Percentiles rank a stretch among this genome's conserved stretches.
phyloP scores from a whole-genome alignment of 1,139 yeast species.

The Candida sp. region DNA sequence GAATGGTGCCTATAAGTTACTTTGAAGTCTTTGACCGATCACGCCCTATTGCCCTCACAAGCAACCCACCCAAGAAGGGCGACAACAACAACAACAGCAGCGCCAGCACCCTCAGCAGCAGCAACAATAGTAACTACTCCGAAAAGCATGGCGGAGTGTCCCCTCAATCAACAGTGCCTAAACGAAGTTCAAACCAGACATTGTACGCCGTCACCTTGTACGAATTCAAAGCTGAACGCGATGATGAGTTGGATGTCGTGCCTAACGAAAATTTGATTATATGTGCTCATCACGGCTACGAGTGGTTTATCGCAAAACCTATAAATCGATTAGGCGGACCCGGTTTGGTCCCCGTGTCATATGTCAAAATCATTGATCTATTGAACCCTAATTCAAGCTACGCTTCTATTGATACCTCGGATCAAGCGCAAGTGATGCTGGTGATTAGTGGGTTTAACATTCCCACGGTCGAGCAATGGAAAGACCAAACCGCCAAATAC shows the following conservation, averaged over 20 bases:
- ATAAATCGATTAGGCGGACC: slow-evolving; percentile 97
- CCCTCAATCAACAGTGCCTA: background rate
- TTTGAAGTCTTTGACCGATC: slow-evolving; percentile 80
- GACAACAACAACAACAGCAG: background rate
- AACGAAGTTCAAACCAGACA: slow-evolving; percentile 34
- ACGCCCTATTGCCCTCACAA: slow-evolving; percentile 30
- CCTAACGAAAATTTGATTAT: slow-evolving; percentile 92
- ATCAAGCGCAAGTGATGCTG: slow-evolving; percentile 32
- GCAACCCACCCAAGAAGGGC: background rate
- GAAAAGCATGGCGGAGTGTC: slow-evolving; percentile 2
- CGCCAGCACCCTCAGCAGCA: background rate
- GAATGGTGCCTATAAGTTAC: slow-evolving; percentile 86
- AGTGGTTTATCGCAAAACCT: slow-evolving; percentile 98
- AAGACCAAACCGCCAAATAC: slow-evolving; percentile 85
- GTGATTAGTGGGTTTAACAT: slow-evolving; percentile 64
- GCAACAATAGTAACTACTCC: background rate
- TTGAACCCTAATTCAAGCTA: slow-evolving; percentile 44
- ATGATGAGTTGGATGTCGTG: slow-evolving; percentile 81
- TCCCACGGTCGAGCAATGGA: slow-evolving; percentile 97
- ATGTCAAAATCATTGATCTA: slow-evolving; percentile 85
- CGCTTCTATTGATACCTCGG: slow-evolving; percentile 16
- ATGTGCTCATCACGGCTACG: slow-evolving; percentile 95
- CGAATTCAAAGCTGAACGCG: slow-evolving; percentile 88
- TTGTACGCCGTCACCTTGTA: slow-evolving; percentile 59
- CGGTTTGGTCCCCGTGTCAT: slow-evolving; percentile 92